Evolutionary conservation across 148 eudicot species (phyloP).

Genomic region (Fagopyrum esculentum): DNA sequence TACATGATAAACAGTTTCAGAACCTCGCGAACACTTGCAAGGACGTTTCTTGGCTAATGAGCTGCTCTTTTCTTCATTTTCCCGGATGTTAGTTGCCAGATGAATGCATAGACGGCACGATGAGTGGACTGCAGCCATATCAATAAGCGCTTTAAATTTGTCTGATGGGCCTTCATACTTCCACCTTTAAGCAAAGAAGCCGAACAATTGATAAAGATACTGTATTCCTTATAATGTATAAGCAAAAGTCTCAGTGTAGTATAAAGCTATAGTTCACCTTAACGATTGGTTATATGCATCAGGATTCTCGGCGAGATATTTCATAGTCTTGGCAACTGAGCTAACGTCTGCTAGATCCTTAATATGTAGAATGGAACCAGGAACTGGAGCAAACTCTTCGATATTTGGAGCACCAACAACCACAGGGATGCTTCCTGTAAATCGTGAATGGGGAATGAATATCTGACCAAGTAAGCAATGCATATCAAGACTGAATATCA

Average conservation of each 20-base stretch:
- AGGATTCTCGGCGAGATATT: slow-evolving; percentile 60
- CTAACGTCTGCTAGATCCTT: slow-evolving; percentile 60
- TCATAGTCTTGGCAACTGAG: slow-evolving; percentile 73
- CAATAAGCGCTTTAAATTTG: slow-evolving; percentile 90
- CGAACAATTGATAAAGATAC: not conserved
- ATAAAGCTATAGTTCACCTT: slow-evolving; percentile 29
- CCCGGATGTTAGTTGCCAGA: slow-evolving; percentile 65
- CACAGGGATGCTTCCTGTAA: slow-evolving; percentile 71
- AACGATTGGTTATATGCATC: slow-evolving; percentile 71
- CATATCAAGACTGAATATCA: not conserved
- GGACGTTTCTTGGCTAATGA: slow-evolving; percentile 49
- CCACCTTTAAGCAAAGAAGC: slow-evolving; percentile 40
- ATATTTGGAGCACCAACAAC: slow-evolving; percentile 96
- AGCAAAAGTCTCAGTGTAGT: not conserved
- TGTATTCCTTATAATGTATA: not conserved
- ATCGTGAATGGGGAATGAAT: slow-evolving; percentile 8
- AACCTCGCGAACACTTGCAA: slow-evolving; percentile 76
- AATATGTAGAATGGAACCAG: slow-evolving; percentile 65
- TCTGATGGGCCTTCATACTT: slow-evolving; percentile 88
- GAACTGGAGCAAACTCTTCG: slow-evolving; percentile 81
- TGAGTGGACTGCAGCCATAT: slow-evolving; percentile 98
- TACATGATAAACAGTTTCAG: slow-evolving; percentile 64
- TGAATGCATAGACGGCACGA: slow-evolving; percentile 89
- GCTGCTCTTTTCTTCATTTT: slow-evolving; percentile 55
- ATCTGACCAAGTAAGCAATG: not conserved